Conservation (phyloP, 2,329 filamentous ascomycete genomes). For the Bipolaris zeicola region DNA sequence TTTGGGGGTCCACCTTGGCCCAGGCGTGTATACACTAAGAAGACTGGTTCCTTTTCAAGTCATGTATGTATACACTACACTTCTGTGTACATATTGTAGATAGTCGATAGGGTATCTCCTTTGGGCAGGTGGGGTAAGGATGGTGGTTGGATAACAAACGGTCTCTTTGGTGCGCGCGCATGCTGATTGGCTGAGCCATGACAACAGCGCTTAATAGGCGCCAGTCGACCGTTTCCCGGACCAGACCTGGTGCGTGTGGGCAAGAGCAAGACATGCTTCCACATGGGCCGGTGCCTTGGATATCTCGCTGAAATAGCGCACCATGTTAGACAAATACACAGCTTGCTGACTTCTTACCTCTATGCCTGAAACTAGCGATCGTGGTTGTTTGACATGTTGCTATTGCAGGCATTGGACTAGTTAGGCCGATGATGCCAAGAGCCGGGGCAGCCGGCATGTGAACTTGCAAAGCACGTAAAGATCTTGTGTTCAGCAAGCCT, state of each 20-base stretch:
- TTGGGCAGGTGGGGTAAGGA: background rate
- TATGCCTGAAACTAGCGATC: background rate
- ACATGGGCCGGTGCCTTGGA: background rate
- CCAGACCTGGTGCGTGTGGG: slow-evolving; percentile 1
- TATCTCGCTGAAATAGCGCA: background rate
- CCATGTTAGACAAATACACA: background rate
- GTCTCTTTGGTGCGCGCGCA: background rate
- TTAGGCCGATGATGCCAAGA: slow-evolving; percentile 12
- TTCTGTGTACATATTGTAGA: background rate
- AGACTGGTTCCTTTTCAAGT: too few species aligned
- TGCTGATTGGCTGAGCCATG: slow-evolving; percentile 15
- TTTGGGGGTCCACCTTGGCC: background rate
- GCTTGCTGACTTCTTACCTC: background rate
- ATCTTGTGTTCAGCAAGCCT: slow-evolving; percentile 24
- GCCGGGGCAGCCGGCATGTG: slow-evolving; percentile 11
- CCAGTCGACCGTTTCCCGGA: slow-evolving; percentile 2
- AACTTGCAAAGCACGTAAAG: slow-evolving; percentile 10
- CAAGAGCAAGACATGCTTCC: background rate
- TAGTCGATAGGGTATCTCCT: background rate
- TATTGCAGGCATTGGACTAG: background rate
- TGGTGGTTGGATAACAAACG: background rate
- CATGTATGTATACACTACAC: too few species aligned
- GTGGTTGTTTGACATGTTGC: background rate
- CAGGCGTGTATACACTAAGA: background rate
- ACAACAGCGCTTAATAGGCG: slow-evolving; percentile 23